Evolutionary conservation across 352 stramenopile species (phyloP), one percentile per base, ranked within the genome.

Genomic region (Pythium scleroteichum): DNA sequence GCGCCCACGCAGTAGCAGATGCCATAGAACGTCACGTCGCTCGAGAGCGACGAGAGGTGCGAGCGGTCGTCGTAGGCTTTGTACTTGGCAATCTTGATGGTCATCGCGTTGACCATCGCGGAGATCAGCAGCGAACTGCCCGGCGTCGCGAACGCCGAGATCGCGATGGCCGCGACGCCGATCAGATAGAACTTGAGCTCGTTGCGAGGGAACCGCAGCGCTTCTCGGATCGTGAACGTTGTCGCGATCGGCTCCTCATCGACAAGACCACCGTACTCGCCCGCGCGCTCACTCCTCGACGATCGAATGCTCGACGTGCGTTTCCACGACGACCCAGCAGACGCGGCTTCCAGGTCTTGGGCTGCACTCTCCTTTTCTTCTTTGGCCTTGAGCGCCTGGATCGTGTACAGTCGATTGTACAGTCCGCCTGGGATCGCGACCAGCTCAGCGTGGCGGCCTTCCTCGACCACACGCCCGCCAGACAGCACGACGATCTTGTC

Each of bases 371-470:
- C 52, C 13, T 33, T 35, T 42, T 70, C 63, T 62, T 70, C 60
- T 27, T 64, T 22, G 13, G 45, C 55, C 41, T 61, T 53, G 32
- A 44, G 3, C 39, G 71, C 48, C 33, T 69, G 62, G 14, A 71
- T 65, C 5, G 12, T 51, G 45, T 70, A 71, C 41, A 75, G 44
- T 16, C 38, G 62, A 12, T 35, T 58, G 41, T 78, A 78, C 1
- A 72, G 14, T 20, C 67, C 71, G 27, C 69, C 79, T 8, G 94
- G 65, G 13, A 88, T 85, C 41, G 65, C 39, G 39, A 85, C 17
- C 2, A 85, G 64, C 32, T 69, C 63, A 7, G 62, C 54, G 58
- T 82, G 73, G 27, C 65, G 58, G 4, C 76, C 76, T 48, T 81
- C 66, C 39, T 85, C 76, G 9, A 77, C 67, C 9, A 77, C 53